These are phyloP conservation scores for Alternaria sp. DNA, from an alignment of 2,329 filamentous ascomycete genomes.

Conservation along the genomic window DNA sequence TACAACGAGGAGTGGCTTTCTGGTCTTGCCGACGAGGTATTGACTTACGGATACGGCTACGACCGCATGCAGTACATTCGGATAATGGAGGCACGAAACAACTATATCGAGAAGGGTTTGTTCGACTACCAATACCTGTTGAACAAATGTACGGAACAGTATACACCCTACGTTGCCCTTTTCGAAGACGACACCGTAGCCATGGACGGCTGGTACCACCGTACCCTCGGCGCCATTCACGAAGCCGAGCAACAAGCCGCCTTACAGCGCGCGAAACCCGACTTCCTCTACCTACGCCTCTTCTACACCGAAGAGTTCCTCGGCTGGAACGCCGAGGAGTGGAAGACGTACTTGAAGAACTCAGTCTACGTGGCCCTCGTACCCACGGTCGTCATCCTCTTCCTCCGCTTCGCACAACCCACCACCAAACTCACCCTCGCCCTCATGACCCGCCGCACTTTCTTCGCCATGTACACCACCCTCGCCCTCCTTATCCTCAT, in stretches of 20 bases:
- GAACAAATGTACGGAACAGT: slow-evolving; percentile 47
- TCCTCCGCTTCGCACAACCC: slow-evolving; percentile 31
- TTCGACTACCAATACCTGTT: slow-evolving; percentile 55
- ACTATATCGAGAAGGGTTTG: slow-evolving; percentile 50
- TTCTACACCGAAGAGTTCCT: slow-evolving; percentile 57
- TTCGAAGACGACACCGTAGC: slow-evolving; percentile 58
- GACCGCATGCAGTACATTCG: slow-evolving; percentile 45
- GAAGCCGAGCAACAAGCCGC: slow-evolving; percentile 41
- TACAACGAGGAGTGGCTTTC: slow-evolving; percentile 52
- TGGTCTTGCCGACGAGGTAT: slow-evolving; percentile 50
- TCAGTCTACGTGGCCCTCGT: slow-evolving; percentile 35
- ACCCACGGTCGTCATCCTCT: slow-evolving; percentile 29
- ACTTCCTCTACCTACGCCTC: slow-evolving; percentile 54
- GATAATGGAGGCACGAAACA: slow-evolving; percentile 36
- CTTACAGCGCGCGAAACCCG: slow-evolving; percentile 25
- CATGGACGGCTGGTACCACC: slow-evolving; percentile 56
- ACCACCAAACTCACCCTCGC: slow-evolving; percentile 27
- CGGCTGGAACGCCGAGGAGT: slow-evolving; percentile 55
- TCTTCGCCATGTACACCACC: slow-evolving; percentile 26
- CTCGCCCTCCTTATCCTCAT: slow-evolving; percentile 30
- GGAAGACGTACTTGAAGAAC: slow-evolving; percentile 47
- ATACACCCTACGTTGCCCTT: slow-evolving; percentile 52
- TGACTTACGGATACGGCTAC: slow-evolving; percentile 49
- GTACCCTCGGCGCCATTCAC: slow-evolving; percentile 47
- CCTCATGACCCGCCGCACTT: slow-evolving; percentile 25